Base-by-base conservation (phyloP, 1,284 basidiomycete species). In the Phlebopus sp. region DNA sequence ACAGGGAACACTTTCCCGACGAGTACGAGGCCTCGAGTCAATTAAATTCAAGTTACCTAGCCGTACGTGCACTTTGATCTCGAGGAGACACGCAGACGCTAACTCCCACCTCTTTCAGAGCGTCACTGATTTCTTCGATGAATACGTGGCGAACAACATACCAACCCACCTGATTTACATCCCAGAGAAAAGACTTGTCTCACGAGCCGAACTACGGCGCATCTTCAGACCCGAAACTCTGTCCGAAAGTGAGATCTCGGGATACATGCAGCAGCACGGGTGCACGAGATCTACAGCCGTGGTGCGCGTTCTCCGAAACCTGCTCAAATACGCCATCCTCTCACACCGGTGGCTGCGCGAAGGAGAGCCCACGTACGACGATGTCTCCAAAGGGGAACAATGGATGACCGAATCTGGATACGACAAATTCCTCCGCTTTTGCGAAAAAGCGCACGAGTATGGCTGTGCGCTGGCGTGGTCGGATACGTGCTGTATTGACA, bases 401-500 rank as follows among this genome's bases (percentile, higher is more conserved):
- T 14, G 15, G 21, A 14, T 2, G 25, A 19, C 9, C 3, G 40
- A 23, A 18, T 23, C 40, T 8, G 40, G 40, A 29, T 42, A 42
- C 41, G 41, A 42, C 2, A 42, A 42, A 13, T 11, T 42, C 2
- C 7, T 2, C 8, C 7, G 10, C 2, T 29, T 29, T 11, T 29
- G 27, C 8, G 27, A 8, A 2, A 29, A 29, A 29, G 27, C 27
- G 27, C 7, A 11, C 2, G 27, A 4, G 10, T 18, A n/a, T 31
- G 40, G 40, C 2, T 42, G 40, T 15, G 10, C 3, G 3, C 30
- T 42, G 11, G 42, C 42, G 8, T 44, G 42, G 42, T 17, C 42
- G 18, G 42, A 44, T 36, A 44, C 42, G 5, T 44, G 42, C 42
- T 44, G 42, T 27, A 44, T 44, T 19, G 42, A 44, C 19, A 36